phyloP scores from a whole-genome alignment of 768 basidiomycete species.

The Lactarius quietus region DNA sequence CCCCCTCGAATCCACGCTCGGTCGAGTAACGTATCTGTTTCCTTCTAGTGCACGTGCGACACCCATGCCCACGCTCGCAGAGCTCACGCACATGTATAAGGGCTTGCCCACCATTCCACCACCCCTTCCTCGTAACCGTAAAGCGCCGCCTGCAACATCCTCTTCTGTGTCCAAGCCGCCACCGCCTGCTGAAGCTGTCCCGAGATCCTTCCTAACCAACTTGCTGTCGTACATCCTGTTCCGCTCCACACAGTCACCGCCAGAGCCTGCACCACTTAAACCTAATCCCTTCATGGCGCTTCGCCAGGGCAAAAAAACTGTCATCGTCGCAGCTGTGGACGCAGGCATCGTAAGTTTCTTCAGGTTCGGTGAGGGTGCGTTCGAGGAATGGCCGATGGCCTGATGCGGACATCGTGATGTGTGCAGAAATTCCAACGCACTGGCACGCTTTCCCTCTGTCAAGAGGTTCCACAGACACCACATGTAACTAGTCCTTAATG shows the following conservation, averaged over 20 bases:
- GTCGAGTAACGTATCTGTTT: not conserved
- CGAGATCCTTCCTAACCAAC: slow-evolving; percentile 1
- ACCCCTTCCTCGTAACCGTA: slow-evolving; percentile 51
- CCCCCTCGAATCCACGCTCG: not conserved
- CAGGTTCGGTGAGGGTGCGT: slow-evolving; percentile 79
- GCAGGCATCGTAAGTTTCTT: slow-evolving; percentile 86
- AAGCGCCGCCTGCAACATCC: not conserved
- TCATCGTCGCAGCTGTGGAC: slow-evolving; percentile 87
- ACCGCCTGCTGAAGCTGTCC: not conserved
- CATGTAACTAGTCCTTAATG: not conserved
- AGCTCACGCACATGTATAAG: slow-evolving; percentile 71
- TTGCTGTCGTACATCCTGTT: slow-evolving; percentile 1
- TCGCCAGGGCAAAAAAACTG: slow-evolving; percentile 77
- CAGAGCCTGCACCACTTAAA: slow-evolving; percentile 34
- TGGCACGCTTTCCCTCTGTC: not conserved
- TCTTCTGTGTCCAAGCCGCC: not conserved
- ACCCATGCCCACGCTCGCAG: slow-evolving; percentile 74
- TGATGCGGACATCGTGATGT: slow-evolving; percentile 4
- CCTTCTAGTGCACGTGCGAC: slow-evolving; percentile 70
- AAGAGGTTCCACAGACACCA: not conserved
- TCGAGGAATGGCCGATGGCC: slow-evolving; percentile 78
- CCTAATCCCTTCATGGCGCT: slow-evolving; percentile 76
- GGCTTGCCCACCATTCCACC: slow-evolving; percentile 59
- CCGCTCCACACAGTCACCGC: not conserved
- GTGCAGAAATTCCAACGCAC: too few relatives aligned